These are phyloP conservation scores for Alternaria rosae DNA, from an alignment of 2,329 filamentous ascomycete genomes.

Conservation along the genomic window DNA sequence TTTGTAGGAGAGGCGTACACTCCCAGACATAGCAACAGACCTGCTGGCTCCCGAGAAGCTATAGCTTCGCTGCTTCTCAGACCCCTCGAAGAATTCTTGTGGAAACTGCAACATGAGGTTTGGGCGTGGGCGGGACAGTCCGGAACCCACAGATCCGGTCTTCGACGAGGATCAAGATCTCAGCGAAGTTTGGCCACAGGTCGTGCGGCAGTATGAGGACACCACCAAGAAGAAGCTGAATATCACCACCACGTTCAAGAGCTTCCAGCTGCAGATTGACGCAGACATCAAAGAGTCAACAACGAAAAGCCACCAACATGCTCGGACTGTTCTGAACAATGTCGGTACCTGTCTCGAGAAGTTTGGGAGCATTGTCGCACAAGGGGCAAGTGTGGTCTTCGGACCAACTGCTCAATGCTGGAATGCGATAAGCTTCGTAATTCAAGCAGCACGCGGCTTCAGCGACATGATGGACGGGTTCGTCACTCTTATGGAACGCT, in stretches of 20 bases:
- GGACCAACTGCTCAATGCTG: slow-evolving; percentile 20
- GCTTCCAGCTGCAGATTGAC: neutral
- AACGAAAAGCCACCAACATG: neutral
- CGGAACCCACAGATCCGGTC: neutral
- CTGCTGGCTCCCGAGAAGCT: neutral
- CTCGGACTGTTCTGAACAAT: neutral
- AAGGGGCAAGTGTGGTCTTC: slow-evolving; percentile 15
- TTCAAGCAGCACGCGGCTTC: slow-evolving; percentile 8
- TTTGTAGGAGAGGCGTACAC: neutral
- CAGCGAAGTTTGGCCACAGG: slow-evolving; percentile 18
- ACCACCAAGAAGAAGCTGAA: slow-evolving; percentile 19
- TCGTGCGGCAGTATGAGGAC: slow-evolving; percentile 16
- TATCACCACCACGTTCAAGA: slow-evolving; percentile 1
- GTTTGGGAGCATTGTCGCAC: slow-evolving; percentile 7
- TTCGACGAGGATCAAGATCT: slow-evolving; percentile 17
- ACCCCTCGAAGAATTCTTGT: neutral
- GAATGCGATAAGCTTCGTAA: slow-evolving; percentile 25
- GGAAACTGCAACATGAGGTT: neutral
- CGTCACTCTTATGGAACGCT: slow-evolving; percentile 25
- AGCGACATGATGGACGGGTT: slow-evolving; percentile 19
- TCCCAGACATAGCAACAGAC: neutral
- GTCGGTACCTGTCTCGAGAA: neutral
- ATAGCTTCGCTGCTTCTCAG: neutral
- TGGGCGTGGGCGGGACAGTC: neutral
- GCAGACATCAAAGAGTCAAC: neutral